phyloP scores from a whole-genome alignment of 257 asterid genomes.

The Primulina tabacum region DNA sequence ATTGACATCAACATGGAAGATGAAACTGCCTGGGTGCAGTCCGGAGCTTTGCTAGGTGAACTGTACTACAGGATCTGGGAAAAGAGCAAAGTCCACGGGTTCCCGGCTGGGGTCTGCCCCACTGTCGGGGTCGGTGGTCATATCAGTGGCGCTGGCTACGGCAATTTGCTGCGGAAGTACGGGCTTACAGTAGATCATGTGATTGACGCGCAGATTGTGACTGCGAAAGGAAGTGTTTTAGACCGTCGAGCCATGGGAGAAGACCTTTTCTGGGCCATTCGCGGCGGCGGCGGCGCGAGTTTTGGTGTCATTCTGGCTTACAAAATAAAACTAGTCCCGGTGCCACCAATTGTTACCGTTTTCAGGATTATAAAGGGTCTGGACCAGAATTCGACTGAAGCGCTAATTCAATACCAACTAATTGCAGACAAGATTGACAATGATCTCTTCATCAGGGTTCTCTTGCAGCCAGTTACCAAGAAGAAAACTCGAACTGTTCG shows the following conservation, averaged over 20 bases:
- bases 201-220: slow-evolving; percentile 40
- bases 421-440: slow-evolving; percentile 27
- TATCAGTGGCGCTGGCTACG: slow-evolving; percentile 38
- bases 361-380: slow-evolving; percentile 19
- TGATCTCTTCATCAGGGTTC: slow-evolving; percentile 33
- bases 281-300: slow-evolving; percentile 36
- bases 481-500: slow-evolving; percentile 21
- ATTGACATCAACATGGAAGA: background rate
- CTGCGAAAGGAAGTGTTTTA: background rate
- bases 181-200: slow-evolving; percentile 41
- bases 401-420: slow-evolving; percentile 21
- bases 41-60: slow-evolving; percentile 43
- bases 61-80: slow-evolving; percentile 36
- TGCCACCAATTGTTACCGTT: slow-evolving; percentile 30
- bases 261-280: background rate
- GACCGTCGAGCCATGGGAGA: background rate
- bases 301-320: slow-evolving; percentile 34
- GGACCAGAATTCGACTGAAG: slow-evolving; percentile 21
- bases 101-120: slow-evolving; percentile 45
- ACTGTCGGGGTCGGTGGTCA: slow-evolving; percentile 50
- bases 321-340: slow-evolving; percentile 30
- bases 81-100: slow-evolving; percentile 32
- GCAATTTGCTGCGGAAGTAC: slow-evolving; percentile 29
- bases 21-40: slow-evolving; percentile 25
- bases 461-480: slow-evolving; percentile 27